Evolutionary conservation across 441 rosid species (phyloP), one percentile per base, ranked within the genome.

Genomic region (Mallotus japonicus): DNA sequence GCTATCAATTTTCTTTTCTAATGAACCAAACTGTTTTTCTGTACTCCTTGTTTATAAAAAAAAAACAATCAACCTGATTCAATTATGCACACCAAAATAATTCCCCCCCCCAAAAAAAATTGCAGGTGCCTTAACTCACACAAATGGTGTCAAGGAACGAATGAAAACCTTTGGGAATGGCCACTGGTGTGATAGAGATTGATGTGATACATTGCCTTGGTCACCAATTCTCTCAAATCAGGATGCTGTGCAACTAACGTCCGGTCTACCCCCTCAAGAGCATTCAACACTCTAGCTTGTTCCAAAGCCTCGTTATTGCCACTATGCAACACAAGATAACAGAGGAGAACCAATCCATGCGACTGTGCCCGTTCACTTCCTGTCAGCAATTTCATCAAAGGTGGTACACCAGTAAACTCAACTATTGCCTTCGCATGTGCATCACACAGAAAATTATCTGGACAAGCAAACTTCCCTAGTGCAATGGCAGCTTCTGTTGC

Each of bases 351-450:
- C 47, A 86, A 77, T n/a, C 74, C 87, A 53, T 81, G 75, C 32
- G 73, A 11, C 70, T 81, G 90, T 55, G 83, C 84, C 57, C 55
- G 72, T 54, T 86, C 89, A 24, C 71, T 79, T 28, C 51, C 66
- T 76, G 79, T 78, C 70, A 86, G 72, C 71, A 86, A 71, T 64
- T 68, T 85, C 85, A 85, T 83, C 82, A 89, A 66, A 37, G 78
- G 70, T 0, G 82, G 86, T 37, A 89, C 79, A 1, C 87, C 90
- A 22, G 74, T 77, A 70, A 83, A 81, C 73, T 89, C 90, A 51
- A 87, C 79, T 44, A 89, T 79, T 4, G 87, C 78, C 71, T 87
- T 86, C 0, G 90, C 78, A 82, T 89, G 93, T 67, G 80, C 85
- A 2, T 64, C 59, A 37, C 67, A 32, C 8, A 84, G 85, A 75